Evolutionary conservation across 1,284 basidiomycete genomes (phyloP), one percentile per base, ranked within the genome.

Genomic region (Singerocomus inundabilis): DNA sequence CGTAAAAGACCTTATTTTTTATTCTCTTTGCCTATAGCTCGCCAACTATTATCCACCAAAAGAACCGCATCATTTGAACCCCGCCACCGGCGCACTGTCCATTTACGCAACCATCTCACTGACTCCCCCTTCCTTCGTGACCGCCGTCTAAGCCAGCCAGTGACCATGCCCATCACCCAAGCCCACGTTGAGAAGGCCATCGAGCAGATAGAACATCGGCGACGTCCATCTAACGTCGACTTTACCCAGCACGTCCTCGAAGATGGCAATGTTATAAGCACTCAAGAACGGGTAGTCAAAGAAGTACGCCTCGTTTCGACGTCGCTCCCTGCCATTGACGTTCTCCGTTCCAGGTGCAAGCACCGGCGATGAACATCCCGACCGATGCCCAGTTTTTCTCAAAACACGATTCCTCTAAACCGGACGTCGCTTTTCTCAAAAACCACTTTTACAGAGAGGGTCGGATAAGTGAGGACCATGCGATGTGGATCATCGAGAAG

Each of bases 391-490:
- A 99, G 70, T 98, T 98, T 80, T 96, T 86, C 73, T 87, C 87
- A 52, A 81, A 83, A 56, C 82, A 84, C 58, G 90, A 94, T 72
- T 82, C 81, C 42, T 79, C 85, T 32, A 95, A 94, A 69, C 93
- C 93, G n/a, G 91, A 98, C 71, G 81, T 98, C 62, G 93, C 92
- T 30, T 99, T 96, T 72, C 79, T 99, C 56, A 99, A 99, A 79
- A 98, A 98, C 64, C 96, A 99, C 73, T 98, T 99, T 67, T 98
- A 98, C 70, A 85, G 95, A 48, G 96, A 98, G 70, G 96, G 96
- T 0, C 77, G 93, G 43, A 65, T 97, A 61, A 93, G 85, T 25
- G 93, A 97, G 69, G 91, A 94, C 51, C 91, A 95, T 71, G 92
- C 92, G 15, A 68, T 93, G 49, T 94, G 84, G 74, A 96, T 96